phyloP scores from a whole-genome alignment of 2,329 filamentous ascomycete species.

The Pyricularia grisea region DNA sequence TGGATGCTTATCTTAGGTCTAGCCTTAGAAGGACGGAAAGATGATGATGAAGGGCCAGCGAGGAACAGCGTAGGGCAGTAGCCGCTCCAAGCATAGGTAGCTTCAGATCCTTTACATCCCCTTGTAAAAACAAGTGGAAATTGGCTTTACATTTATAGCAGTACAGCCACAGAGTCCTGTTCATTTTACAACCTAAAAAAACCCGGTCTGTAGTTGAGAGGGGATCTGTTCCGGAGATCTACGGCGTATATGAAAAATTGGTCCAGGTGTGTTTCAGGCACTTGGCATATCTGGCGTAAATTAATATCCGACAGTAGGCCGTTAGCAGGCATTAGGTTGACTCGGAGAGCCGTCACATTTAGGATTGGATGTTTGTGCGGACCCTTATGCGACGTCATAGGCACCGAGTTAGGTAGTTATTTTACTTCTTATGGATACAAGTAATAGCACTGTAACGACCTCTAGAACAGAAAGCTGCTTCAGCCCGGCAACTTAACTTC shows the following conservation, averaged over 20 bases:
- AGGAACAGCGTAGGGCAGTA: not conserved
- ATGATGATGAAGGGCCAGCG: not conserved
- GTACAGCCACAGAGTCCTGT: not conserved
- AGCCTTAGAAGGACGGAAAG: not conserved
- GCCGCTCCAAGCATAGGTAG: not conserved
- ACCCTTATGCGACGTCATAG: not conserved
- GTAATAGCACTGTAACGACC: not conserved
- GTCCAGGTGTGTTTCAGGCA: not conserved
- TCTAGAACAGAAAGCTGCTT: not conserved
- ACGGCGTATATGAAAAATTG: not conserved
- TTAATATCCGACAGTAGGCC: not conserved
- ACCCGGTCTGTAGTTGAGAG: not conserved
- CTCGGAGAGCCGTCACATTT: not conserved
- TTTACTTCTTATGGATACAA: too few relatives aligned
- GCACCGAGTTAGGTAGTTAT: not conserved
- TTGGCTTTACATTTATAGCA: too few relatives aligned
- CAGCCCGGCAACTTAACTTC: not conserved
- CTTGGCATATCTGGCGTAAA: not conserved
- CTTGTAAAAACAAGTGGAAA: not conserved
- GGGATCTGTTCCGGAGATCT: not conserved
- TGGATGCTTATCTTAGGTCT: not conserved
- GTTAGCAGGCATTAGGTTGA: not conserved
- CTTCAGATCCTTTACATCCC: not conserved
- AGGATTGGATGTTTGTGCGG: not conserved
- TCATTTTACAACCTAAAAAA: not conserved